Percentiles rank a stretch among this genome's conserved stretches.
phyloP scores from a whole-genome alignment of 2,329 filamentous ascomycete species.

The Ophiostoma montium region DNA sequence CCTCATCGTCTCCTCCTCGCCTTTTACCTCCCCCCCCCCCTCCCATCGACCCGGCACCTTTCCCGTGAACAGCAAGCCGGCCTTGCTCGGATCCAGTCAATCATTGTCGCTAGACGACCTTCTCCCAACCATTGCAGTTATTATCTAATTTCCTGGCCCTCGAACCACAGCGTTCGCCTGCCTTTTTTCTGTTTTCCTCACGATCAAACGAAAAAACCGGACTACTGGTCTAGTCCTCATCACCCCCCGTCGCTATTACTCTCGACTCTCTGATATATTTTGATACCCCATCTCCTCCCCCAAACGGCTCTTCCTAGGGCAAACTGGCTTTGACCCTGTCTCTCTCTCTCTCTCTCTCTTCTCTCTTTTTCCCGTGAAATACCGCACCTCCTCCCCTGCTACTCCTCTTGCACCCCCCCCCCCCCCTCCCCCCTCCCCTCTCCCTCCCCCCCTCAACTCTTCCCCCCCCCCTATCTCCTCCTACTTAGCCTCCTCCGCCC shows the following conservation, averaged over 20 bases:
- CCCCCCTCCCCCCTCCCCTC: constrained; percentile 9
- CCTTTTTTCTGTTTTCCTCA: background rate
- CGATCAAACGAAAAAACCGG: background rate
- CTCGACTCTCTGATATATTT: background rate
- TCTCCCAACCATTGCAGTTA: constrained; percentile 15
- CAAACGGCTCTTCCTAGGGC: constrained; percentile 5
- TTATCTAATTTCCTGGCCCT: constrained; percentile 11
- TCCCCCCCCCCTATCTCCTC: constrained; percentile 11
- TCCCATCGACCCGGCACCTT: constrained; percentile 1
- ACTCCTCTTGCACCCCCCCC: constrained; percentile 5
- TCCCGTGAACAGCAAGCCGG: constrained; percentile 42
- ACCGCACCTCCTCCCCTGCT: background rate
- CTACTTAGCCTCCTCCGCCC: too few relatives aligned
- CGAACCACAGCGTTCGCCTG: constrained; percentile 8
- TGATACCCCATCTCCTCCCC: constrained; percentile 5
- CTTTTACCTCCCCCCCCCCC: background rate
- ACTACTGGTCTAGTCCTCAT: constrained; percentile 10
- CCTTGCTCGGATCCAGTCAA: constrained; percentile 42
- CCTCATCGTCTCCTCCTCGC: background rate
- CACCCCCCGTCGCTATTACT: background rate
- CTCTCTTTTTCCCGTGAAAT: background rate
- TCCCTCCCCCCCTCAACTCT: constrained; percentile 10
- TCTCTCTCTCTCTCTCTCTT: background rate
- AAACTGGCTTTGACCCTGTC: constrained; percentile 11
- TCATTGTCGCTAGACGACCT: constrained; percentile 19